Percentiles rank a stretch among this genome's conserved stretches.
phyloP scores from a whole-genome alignment of 2,329 filamentous ascomycete genomes.

The Scedosporium aurantiacum region DNA sequence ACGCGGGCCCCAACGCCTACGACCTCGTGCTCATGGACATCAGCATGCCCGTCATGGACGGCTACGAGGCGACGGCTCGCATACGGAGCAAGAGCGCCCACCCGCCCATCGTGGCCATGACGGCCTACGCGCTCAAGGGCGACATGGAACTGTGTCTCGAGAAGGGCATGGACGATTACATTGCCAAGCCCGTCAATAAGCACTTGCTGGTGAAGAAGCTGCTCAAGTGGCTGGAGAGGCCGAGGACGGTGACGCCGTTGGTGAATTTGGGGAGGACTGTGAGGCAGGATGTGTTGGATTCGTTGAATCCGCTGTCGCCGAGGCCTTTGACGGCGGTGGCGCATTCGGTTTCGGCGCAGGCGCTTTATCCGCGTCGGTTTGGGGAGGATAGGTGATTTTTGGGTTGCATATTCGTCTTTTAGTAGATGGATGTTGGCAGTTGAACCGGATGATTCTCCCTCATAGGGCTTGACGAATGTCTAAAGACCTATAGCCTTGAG shows the following conservation, averaged over 20 bases:
- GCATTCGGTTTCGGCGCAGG: neutral
- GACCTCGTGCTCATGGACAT: slow-evolving; percentile 31
- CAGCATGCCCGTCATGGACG: slow-evolving; percentile 41
- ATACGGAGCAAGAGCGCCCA: slow-evolving; percentile 31
- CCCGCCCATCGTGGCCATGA: slow-evolving; percentile 39
- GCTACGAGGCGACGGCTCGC: slow-evolving; percentile 30
- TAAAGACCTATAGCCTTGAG: no score
- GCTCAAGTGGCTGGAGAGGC: neutral
- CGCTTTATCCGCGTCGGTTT: neutral
- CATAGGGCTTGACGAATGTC: no score
- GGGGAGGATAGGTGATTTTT: neutral
- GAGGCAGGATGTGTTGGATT: neutral
- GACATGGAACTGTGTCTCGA: slow-evolving; percentile 41
- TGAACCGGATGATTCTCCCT: no score
- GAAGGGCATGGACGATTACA: slow-evolving; percentile 44
- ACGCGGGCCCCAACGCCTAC: slow-evolving; percentile 14
- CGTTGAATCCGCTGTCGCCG: neutral
- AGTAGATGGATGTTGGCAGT: neutral
- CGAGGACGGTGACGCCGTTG: neutral
- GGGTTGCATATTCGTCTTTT: neutral
- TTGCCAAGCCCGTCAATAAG: slow-evolving; percentile 43
- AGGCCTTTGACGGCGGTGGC: neutral
- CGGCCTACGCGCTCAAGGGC: slow-evolving; percentile 43
- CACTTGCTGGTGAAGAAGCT: slow-evolving; percentile 29
- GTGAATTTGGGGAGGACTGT: neutral